Conservation (phyloP, 2,329 filamentous ascomycete genomes). For the Pseudogymnoascus sp. region DNA sequence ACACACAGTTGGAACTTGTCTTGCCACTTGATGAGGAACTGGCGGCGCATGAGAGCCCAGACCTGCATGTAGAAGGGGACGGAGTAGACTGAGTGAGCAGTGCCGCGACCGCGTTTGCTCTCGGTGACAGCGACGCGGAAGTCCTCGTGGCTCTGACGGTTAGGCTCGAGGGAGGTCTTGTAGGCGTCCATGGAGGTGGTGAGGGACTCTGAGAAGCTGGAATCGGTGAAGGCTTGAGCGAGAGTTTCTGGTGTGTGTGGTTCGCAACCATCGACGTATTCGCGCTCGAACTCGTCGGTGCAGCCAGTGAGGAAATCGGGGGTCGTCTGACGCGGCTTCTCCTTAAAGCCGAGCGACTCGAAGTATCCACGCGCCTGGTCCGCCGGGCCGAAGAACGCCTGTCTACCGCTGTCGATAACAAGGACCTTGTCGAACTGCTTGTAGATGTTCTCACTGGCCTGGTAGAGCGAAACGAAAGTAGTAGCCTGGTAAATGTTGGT, state of each 20-base stretch:
- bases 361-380: slow-evolving; percentile 56
- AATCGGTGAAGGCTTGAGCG: slow-evolving; percentile 38
- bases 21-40: slow-evolving; percentile 60
- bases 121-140: slow-evolving; percentile 21
- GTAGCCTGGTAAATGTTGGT: slow-evolving; percentile 54
- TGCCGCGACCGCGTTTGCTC: background rate
- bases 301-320: slow-evolving; percentile 61
- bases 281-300: slow-evolving; percentile 34
- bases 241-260: slow-evolving; percentile 46
- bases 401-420: slow-evolving; percentile 57
- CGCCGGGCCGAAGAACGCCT: slow-evolving; percentile 58
- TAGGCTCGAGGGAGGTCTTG: slow-evolving; percentile 42
- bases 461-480: slow-evolving; percentile 59
- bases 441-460: slow-evolving; percentile 64
- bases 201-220: slow-evolving; percentile 36
- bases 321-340: slow-evolving; percentile 53
- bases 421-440: slow-evolving; percentile 64
- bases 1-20: slow-evolving; percentile 58
- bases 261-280: slow-evolving; percentile 47
- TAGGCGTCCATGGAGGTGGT: slow-evolving; percentile 54
- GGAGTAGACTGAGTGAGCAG: slow-evolving; percentile 25
- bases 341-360: slow-evolving; percentile 57
- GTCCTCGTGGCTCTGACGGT: slow-evolving; percentile 2
- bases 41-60: slow-evolving; percentile 47
- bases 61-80: slow-evolving; percentile 48